phyloP scores from a whole-genome alignment of 305 asterid species.

The Plantago coronopus region DNA sequence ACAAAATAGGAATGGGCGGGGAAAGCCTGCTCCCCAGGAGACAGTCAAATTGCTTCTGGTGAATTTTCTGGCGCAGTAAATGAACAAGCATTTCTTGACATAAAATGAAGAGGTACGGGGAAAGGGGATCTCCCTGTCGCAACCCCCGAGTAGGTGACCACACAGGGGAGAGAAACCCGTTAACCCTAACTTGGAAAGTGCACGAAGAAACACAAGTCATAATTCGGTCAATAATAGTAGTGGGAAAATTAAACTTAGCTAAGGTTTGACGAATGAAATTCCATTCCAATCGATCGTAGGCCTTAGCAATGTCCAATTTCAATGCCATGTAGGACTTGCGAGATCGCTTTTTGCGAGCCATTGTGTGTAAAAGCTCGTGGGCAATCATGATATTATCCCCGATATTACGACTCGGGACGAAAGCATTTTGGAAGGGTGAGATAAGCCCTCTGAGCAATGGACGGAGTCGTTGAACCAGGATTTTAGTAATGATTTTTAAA shows the following conservation, averaged over 20 bases:
- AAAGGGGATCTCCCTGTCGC: background rate
- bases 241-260: background rate
- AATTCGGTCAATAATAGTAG: background rate
- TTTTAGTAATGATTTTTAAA: background rate
- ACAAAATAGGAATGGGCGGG: too few relatives aligned
- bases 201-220: background rate
- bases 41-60: too few relatives aligned
- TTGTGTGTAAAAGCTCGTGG: background rate
- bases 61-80: too few relatives aligned
- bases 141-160: background rate
- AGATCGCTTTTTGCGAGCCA: too few relatives aligned
- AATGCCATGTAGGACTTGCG: too few relatives aligned
- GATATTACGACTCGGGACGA: background rate
- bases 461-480: background rate
- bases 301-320: too few relatives aligned
- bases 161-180: background rate
- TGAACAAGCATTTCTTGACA: background rate
- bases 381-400: background rate
- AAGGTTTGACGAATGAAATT: background rate
- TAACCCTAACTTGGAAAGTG: background rate
- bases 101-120: background rate
- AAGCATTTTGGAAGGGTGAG: background rate
- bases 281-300: background rate
- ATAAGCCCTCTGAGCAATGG: background rate
- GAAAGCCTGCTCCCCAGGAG: too few relatives aligned